A percentile compares a stretch with the other conserved stretches of the same genome.
Conservation (phyloP, 371 early-diverging fungal species). For the Mortierella sp. region DNA sequence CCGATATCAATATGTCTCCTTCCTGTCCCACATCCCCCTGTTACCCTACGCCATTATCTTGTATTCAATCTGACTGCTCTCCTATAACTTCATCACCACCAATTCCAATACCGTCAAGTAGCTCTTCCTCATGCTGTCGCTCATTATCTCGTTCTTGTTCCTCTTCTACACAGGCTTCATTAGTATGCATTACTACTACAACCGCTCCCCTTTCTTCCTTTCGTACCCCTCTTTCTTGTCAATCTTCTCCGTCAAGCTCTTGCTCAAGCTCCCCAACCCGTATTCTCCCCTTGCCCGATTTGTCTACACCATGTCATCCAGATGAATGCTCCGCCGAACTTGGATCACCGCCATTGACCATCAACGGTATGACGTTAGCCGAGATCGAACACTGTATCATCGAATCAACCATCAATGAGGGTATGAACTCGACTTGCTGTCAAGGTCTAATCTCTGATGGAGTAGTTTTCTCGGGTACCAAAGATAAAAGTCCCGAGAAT, state of each 20-base stretch:
- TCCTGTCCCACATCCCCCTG: not conserved
- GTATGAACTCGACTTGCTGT: constrained; percentile 38
- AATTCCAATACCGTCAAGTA: not conserved
- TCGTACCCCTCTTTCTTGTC: not conserved
- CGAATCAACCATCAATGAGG: constrained; percentile 18
- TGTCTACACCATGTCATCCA: not conserved
- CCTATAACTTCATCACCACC: not conserved
- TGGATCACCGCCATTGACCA: not conserved
- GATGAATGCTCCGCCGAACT: not conserved
- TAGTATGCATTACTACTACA: not conserved
- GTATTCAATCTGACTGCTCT: not conserved
- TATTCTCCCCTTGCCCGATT: not conserved
- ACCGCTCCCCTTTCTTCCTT: not conserved
- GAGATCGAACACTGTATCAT: constrained; percentile 40
- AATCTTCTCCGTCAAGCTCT: not conserved
- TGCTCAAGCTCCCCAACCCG: not conserved
- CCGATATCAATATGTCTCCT: not conserved
- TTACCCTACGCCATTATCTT: not conserved
- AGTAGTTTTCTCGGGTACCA: not conserved
- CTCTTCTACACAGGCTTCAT: not conserved
- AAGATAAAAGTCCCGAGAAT: no score
- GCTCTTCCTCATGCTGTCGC: not conserved
- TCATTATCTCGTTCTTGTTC: not conserved
- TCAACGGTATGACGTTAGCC: not conserved
- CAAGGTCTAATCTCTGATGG: constrained; percentile 27